A percentile compares a stretch with the other conserved stretches of the same genome.
These are phyloP conservation scores for Pythium phragmitis DNA, from an alignment of 352 stramenopile genomes.

Conservation along the genomic window DNA sequence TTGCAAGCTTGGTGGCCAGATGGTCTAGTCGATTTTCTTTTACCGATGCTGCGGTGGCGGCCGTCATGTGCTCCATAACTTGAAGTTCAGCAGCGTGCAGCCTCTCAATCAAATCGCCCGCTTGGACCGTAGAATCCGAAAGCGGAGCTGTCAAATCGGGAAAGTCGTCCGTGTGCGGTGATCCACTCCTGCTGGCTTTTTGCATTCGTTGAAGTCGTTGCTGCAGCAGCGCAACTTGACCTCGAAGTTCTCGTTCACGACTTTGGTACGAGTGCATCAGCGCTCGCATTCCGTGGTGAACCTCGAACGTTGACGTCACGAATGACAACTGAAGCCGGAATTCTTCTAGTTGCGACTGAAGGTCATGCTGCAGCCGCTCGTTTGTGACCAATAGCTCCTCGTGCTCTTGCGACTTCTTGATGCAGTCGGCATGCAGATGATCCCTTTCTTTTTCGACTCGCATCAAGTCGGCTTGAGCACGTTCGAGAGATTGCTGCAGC, in stretches of 20 bases:
- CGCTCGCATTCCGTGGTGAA: constrained; percentile 24
- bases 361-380: constrained; percentile 41
- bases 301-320: constrained; percentile 5
- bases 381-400: constrained; percentile 46
- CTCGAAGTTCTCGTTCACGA: constrained; percentile 39
- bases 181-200: neutral
- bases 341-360: constrained; percentile 43
- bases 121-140: neutral
- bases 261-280: constrained; percentile 43
- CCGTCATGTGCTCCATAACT: constrained; percentile 1
- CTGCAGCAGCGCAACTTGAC: constrained; percentile 29
- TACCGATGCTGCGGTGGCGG: neutral
- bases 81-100: constrained; percentile 18
- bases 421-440: constrained; percentile 20
- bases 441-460: constrained; percentile 35
- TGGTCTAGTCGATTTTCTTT: neutral
- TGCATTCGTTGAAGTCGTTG: constrained; percentile 21
- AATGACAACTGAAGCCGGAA: constrained; percentile 45
- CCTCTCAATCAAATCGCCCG: constrained; percentile 8
- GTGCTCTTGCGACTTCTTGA: constrained; percentile 41
- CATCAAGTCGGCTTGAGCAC: constrained; percentile 17
- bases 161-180: constrained; percentile 10
- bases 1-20: neutral
- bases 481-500: constrained; percentile 19
- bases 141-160: neutral